Base-by-base conservation (phyloP, 2,329 filamentous ascomycete genomes). In the Colletotrichum sp. region DNA sequence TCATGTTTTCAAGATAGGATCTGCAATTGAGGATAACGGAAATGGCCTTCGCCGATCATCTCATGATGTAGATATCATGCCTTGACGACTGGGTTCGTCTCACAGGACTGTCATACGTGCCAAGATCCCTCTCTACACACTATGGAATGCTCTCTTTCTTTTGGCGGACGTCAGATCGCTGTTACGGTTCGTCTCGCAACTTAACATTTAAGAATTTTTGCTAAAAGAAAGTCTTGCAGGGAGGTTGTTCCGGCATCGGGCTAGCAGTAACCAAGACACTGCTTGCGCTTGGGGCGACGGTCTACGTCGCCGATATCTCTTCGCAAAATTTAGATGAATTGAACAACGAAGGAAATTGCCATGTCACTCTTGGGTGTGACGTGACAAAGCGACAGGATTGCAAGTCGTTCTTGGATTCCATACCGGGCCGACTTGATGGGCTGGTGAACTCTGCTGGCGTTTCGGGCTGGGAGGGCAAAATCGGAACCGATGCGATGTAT, bases 381-480 rank as follows among this genome's bases (percentile, higher is more conserved):
- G 38, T 47, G 18, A n/a, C 38, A 47, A 47, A 12, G 2, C 38
- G 38, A 47, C 18, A 47, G 38, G 38, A 47, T n/a, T 47, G 38
- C 38, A 47, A 47, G 38, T 47, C 38, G 3, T 47, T 47, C 18
- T 47, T 47, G 11, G 31, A 57, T n/a, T 64, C 70, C 16, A 59
- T 72, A 18, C 64, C 64, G 6, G 70, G 70, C 16, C 33, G 70
- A 24, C 38, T 72, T 13, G 70, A 72, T 36, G 70, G 70, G n/a
- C 70, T 72, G 24, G 70, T 72, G 21, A 72, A 72, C 36, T 69
- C 34, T 31, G 70, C 70, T 27, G 70, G 70, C 24, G 54, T 51
- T 34, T 72, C 65, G 16, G 55, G 70, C 57, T 72, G 65, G 64
- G 70, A 72, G 8, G 70, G 70, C 64, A 68, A 72, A 38, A 72